Evolutionary conservation across 345 rosid species (phyloP).

Genomic region (Brassica rapa): DNA sequence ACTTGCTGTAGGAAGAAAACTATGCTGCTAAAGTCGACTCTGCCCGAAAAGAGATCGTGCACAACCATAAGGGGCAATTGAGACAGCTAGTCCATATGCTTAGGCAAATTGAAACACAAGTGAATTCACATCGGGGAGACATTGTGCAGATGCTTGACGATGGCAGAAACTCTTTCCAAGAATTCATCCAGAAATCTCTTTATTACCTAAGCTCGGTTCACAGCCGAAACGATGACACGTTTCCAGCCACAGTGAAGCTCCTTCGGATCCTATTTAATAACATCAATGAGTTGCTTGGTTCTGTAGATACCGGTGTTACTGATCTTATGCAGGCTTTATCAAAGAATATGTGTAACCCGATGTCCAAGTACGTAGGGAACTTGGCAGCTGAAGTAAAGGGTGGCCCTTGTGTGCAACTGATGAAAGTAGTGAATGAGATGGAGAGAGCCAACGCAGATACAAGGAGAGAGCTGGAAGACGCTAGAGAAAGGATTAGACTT

Average conservation of each 20-base stretch:
- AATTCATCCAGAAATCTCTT: conserved; percentile 47
- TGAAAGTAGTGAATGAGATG: conserved; percentile 53
- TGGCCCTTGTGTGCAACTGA: conserved; percentile 49
- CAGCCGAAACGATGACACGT: conserved; percentile 46
- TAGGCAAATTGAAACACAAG: conserved; percentile 51
- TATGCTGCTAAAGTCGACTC: conserved; percentile 42
- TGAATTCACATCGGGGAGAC: conserved; percentile 47
- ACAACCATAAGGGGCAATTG: conserved; percentile 50
- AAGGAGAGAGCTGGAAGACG: conserved; percentile 50
- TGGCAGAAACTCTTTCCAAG: conserved; percentile 43
- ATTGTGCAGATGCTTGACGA: conserved; percentile 44
- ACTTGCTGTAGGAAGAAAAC: conserved; percentile 45
- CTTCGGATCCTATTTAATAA: conserved; percentile 45
- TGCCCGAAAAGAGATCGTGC: conserved; percentile 47
- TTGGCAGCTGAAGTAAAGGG: conserved; percentile 50
- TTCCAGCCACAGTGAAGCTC: conserved; percentile 45
- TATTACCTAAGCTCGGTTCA: conserved; percentile 30
- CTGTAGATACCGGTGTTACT: conserved; percentile 54
- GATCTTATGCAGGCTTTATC: conserved; percentile 51
- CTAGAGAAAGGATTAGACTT: conserved; percentile 44
- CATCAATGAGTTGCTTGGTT: conserved; percentile 44
- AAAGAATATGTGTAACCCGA: conserved; percentile 56
- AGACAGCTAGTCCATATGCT: conserved; percentile 54
- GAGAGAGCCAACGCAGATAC: conserved; percentile 46
- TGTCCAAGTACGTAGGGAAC: conserved; percentile 53